Conservation (phyloP, 805 yeast genomes). For the Komagataella populi region DNA sequence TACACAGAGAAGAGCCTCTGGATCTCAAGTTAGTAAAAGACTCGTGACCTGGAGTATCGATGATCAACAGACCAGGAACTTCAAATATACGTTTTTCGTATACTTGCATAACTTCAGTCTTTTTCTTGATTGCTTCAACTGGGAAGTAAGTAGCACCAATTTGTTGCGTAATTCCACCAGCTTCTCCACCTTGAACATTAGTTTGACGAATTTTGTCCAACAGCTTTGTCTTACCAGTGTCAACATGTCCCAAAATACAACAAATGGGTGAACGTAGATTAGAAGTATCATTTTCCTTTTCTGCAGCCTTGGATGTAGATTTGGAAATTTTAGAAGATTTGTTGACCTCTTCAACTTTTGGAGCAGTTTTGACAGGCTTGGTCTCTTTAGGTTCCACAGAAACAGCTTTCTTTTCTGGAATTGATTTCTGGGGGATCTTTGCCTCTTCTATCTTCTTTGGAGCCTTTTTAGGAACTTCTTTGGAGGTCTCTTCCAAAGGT, state of each 20-base stretch:
- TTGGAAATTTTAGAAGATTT: slow-evolving; percentile 6
- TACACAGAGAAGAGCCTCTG: slow-evolving; percentile 98
- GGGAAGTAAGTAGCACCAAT: slow-evolving; percentile 99
- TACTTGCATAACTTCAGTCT: slow-evolving; percentile 82
- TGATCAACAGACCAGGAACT: slow-evolving; percentile 92
- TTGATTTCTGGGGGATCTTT: slow-evolving; percentile 17
- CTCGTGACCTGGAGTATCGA: slow-evolving; percentile 99
- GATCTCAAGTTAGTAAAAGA: slow-evolving; percentile 94
- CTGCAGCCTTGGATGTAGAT: slow-evolving; percentile 21
- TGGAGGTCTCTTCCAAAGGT: slow-evolving; percentile 11
- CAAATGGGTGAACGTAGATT: slow-evolving; percentile 97
- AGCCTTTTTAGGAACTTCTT: slow-evolving; percentile 7
- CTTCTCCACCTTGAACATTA: slow-evolving; percentile 99
- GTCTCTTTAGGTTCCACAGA: slow-evolving; percentile 8
- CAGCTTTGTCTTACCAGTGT: slow-evolving; percentile 97
- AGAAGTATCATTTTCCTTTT: slow-evolving; percentile 21
- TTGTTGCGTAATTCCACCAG: slow-evolving; percentile 99
- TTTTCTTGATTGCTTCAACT: slow-evolving; percentile 79
- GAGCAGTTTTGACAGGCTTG: slow-evolving; percentile 7
- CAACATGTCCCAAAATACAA: slow-evolving; percentile 98
- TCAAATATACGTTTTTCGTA: slow-evolving; percentile 79
- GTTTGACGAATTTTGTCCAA: slow-evolving; percentile 97
- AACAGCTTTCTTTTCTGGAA: slow-evolving; percentile 13
- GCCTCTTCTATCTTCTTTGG: slow-evolving; percentile 17
- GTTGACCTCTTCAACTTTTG: slow-evolving; percentile 22